phyloP scores from a whole-genome alignment of 208 protist genomes.

The Angomonas desouzai region DNA sequence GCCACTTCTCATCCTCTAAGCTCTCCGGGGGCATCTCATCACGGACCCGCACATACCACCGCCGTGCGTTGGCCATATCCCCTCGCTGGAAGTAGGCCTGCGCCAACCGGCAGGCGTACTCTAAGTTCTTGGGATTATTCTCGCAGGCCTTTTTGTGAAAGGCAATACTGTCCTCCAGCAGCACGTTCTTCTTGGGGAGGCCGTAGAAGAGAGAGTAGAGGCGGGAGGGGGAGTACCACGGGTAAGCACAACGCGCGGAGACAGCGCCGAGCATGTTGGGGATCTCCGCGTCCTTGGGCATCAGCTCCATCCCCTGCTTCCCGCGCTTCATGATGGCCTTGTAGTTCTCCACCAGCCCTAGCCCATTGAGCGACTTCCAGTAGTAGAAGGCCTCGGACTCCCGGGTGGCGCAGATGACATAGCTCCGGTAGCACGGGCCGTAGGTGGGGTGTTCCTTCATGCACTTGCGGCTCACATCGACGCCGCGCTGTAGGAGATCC shows the following conservation, averaged over 20 bases:
- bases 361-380: slow-evolving; percentile 52
- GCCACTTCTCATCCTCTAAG: slow-evolving; percentile 72
- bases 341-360: slow-evolving; percentile 82
- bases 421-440: slow-evolving; percentile 80
- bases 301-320: slow-evolving; percentile 51
- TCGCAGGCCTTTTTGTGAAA: slow-evolving; percentile 57
- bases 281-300: slow-evolving; percentile 67
- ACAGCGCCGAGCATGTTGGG: slow-evolving; percentile 71
- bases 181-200: slow-evolving; percentile 35
- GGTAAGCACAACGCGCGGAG: slow-evolving; percentile 64
- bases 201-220: slow-evolving; percentile 54
- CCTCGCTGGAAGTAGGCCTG: slow-evolving; percentile 79
- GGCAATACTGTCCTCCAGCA: slow-evolving; percentile 52
- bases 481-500: slow-evolving; percentile 77
- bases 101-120: slow-evolving; percentile 77
- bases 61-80: slow-evolving; percentile 64
- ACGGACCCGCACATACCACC: slow-evolving; percentile 78
- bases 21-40: slow-evolving; percentile 81
- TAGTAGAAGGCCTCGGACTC: slow-evolving; percentile 80
- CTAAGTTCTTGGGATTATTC: slow-evolving; percentile 63
- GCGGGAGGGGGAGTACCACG: slow-evolving; percentile 66
- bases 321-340: slow-evolving; percentile 72
- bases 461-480: slow-evolving; percentile 87
- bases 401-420: slow-evolving; percentile 69
- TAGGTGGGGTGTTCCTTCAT: slow-evolving; percentile 82